Evolutionary conservation across 148 eudicot genomes (phyloP), one percentile per base, ranked within the genome.

Genomic region (Rhododendron simsii): DNA sequence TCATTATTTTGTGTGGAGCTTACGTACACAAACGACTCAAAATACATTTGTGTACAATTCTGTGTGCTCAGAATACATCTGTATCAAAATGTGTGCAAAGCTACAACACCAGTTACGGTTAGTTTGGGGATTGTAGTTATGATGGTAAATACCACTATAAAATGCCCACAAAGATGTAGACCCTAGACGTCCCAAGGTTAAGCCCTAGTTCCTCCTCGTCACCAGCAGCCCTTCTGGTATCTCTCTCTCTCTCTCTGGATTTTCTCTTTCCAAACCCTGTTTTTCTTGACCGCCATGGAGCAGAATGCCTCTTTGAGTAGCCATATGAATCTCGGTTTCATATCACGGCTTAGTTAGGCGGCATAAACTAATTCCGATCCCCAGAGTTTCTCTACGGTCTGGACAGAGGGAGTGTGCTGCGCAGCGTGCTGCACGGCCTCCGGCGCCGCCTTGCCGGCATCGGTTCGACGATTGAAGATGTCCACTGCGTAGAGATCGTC

Each of bases 231-330:
- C 7, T 28, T 71, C 76, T 28, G 75, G 75, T 69, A 63, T 7
- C 16, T 30, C 30, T 30, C 30, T 30, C 30, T 12, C 76, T 28
- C 75, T 71, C 39, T 71, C 20, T 13, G 2, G 39, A 71, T 14
- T 30, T 71, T 71, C 39, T 71, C 39, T 71, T 28, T 71, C 41
- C 33, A 14, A 7, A 47, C 11, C 37, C 10, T 71, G 39, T 30
- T 75, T 75, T 14, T 74, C 35, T 33, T 75, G 47, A 26, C 26
- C 41, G 47, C 26, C 26, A 75, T 7, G 1, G 2, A 30, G 78
- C 8, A 74, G 77, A 71, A 28, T 71, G 79, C 79, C 79, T 75
- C 26, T 37, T 75, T 37, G 79, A 75, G 79, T 75, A 75, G 79
- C 47, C 48, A 0, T 39, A 75, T 75, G 79, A 18, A 75, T 15